These are phyloP conservation scores for Tilletia setariae DNA, from an alignment of 1,284 basidiomycete genomes.

Conservation along the genomic window DNA sequence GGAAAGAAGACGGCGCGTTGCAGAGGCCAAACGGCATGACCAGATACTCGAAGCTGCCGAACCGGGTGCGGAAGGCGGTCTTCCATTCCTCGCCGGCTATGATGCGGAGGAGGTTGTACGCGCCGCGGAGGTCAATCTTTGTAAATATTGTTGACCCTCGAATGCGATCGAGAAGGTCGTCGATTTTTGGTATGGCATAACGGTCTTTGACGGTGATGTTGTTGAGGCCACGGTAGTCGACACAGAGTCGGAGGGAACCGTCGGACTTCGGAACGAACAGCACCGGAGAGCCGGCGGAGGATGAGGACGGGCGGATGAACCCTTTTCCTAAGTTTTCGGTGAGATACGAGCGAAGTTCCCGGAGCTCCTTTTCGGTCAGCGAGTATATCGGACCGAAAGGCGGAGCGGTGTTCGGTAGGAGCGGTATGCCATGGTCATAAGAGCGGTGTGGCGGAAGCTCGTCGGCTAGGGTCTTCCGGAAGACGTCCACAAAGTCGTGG, in stretches of 20 bases:
- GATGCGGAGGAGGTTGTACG: too few relatives aligned
- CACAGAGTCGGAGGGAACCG: too few relatives aligned
- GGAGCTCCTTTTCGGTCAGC: slow-evolving; percentile 1
- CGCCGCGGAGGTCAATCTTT: slow-evolving; percentile 22
- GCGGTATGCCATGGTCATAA: slow-evolving; percentile 1
- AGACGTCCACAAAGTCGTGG: too few relatives aligned
- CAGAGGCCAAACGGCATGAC: too few relatives aligned
- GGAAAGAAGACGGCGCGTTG: too few relatives aligned
- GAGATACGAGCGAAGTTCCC: slow-evolving; percentile 12
- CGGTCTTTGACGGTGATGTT: too few relatives aligned
- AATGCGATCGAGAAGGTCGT: slow-evolving; percentile 16
- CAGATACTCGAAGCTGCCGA: too few relatives aligned
- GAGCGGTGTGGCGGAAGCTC: background rate
- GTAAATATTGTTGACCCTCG: slow-evolving; percentile 4
- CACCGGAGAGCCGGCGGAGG: slow-evolving; percentile 6
- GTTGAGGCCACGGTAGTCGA: too few relatives aligned
- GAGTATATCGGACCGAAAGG: slow-evolving; percentile 4
- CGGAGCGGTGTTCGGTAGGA: background rate
- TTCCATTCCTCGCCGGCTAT: too few relatives aligned
- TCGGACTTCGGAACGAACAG: too few relatives aligned
- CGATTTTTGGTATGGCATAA: slow-evolving; percentile 20
- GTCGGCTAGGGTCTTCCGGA: too few relatives aligned
- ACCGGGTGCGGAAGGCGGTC: too few relatives aligned
- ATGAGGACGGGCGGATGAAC: slow-evolving; percentile 19
- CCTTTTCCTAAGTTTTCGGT: slow-evolving; percentile 16